Conservation (phyloP, 2,329 filamentous ascomycete genomes). For the Microdochium trichocladiopsis region DNA sequence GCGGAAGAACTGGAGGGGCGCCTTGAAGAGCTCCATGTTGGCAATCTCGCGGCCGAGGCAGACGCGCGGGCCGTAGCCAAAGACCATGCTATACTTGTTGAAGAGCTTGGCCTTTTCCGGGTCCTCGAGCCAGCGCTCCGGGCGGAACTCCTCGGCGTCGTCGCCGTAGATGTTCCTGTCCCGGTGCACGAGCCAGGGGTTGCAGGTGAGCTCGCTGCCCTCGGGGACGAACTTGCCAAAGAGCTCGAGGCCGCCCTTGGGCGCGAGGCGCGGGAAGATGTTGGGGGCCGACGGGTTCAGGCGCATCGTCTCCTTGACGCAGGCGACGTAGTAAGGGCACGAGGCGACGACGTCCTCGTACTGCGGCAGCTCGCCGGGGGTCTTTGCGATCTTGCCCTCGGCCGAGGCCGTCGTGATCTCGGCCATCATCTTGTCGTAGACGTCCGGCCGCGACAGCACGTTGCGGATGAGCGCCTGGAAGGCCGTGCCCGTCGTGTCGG, state of each 20-base stretch:
- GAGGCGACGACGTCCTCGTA: conserved; percentile 32
- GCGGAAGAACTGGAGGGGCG: conserved; percentile 31
- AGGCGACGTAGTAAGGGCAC: conserved; percentile 40
- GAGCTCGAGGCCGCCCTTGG: conserved; percentile 20
- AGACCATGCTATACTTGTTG: conserved; percentile 39
- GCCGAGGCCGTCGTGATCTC: conserved; percentile 33
- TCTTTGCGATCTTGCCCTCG: conserved; percentile 17
- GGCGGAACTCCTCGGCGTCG: conserved; percentile 37
- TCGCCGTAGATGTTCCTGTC: conserved; percentile 29
- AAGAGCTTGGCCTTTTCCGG: conserved; percentile 30
- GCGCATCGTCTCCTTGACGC: conserved; percentile 41
- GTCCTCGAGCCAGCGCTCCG: conserved; percentile 38
- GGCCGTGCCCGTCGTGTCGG: conserved; percentile 43
- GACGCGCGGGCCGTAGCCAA: conserved; percentile 39
- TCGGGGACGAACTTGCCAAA: conserved; percentile 23
- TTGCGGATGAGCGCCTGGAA: conserved; percentile 39
- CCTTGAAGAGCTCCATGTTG: conserved; percentile 45
- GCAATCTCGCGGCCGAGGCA: conserved; percentile 43
- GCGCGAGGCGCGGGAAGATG: conserved; percentile 37
- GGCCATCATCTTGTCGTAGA: conserved; percentile 37
- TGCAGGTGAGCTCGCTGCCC: conserved; percentile 34
- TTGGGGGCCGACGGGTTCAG: conserved; percentile 42
- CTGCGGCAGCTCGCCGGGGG: conserved; percentile 21
- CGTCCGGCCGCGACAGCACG: conserved; percentile 26
- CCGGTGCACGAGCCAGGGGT: conserved; percentile 39